Base-by-base conservation (phyloP, 352 stramenopile species). In the Sclerospora graminicola region DNA sequence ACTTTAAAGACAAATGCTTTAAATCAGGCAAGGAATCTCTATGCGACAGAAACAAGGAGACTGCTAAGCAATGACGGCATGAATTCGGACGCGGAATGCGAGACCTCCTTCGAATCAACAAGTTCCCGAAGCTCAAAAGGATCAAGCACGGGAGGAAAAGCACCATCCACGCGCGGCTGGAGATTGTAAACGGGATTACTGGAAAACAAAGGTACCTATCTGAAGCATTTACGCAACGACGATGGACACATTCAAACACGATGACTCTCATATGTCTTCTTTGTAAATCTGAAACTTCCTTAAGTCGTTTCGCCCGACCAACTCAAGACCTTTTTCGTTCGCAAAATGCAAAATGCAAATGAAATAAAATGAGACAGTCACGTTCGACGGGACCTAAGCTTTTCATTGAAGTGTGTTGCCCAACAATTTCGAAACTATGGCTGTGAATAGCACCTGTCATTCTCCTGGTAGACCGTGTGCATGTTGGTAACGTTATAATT, bases 241-340 rank as follows among this genome's bases (percentile, higher is more conserved):
- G 43, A 46, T 54, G 50, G 49, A 54, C 26, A 10, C 10, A n/a
- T n/a, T n/a, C 26, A 7, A 30, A 7, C 26, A 30, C 7, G 10
- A 7, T 10, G 10, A 30, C 26, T 13, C 15, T 56, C 42, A 62
- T 23, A 34, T 5, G 31, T 45, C 34, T 10, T 80, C 64, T 35
- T 74, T 74, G n/a, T 58, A 50, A 45, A 90, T 90, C 33, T 69
- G 65, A 42, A 91, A 91, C 42, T 91, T 67, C 31, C 64, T 60
- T 44, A 91, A 34, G 45, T 88, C 72, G 4, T 89, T 70, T 50
- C 89, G 75, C 1, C 80, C 80, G 6, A 57, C 54, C 24, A 98
- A 60, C 46, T n/a, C n/a, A n/a, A n/a, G n/a, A n/a, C n/a, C n/a
- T n/a, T n/a, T n/a, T n/a, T n/a, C n/a, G n/a, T n/a, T n/a, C n/a